Base-by-base conservation (phyloP, 192 early-diverging fungal genomes). In the Entrophospora sp. region DNA sequence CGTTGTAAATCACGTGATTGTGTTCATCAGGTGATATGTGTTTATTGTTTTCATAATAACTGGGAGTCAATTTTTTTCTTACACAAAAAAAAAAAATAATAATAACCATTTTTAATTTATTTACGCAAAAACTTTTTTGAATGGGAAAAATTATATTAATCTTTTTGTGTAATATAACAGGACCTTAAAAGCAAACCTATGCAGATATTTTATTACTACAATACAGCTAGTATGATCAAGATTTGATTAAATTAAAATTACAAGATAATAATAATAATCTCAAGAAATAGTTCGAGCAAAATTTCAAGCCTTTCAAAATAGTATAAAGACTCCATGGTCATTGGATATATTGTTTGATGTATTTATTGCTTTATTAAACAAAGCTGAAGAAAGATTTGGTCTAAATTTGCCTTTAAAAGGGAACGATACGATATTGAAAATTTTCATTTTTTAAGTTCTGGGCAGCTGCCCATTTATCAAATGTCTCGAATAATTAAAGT, bases 361-460 rank as follows among this genome's bases (percentile, higher is more conserved):
- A 2, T 64, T 31, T 24, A n/a, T 25, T 31, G 22, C 30, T 22
- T 1, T 52, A 40, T 25, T 64, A 9, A 22, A 36, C 4, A 34
- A 36, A n/a, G 62, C 30, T 0, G 18, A 16, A 8, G 20, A 64
- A 25, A 44, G 38, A 18, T 51, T 48, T 51, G 62, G 31, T 18
- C 6, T 7, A 28, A 43, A 42, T 10, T 7, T 61, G 3, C 37
- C 58, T 2, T 12, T 43, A 1, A 28, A 46, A 1, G 62, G 46
- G 20, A 64, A 64, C 34, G 62, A n/a, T n/a, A n/a, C n/a, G n/a
- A 64, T 27, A 52, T 64, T 44, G 62, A 64, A 24, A 13, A 51
- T 14, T 49, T 64, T 38, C 48, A 48, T 2, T 51, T 51, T 37
- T 25, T 64, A 9, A 37, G 31, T 0, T 44, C 45, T 0, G 46